phyloP scores from a whole-genome alignment of 179 eudicot genomes.

The Silene noctiflora region DNA sequence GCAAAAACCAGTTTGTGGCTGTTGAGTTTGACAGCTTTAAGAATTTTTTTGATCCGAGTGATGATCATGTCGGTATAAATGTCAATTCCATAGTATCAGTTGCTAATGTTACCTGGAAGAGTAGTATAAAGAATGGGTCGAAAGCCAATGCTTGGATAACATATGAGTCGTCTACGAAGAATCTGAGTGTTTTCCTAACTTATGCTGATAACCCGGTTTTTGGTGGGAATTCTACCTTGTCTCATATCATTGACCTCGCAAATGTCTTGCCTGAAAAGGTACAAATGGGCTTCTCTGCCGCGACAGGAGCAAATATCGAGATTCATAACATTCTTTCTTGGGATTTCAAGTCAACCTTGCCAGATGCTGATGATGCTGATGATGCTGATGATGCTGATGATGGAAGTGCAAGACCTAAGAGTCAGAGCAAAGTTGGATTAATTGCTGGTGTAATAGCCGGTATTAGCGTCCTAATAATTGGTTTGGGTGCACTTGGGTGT shows the following conservation, averaged over 20 bases:
- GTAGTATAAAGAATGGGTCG: constrained; percentile 26
- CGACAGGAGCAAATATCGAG: constrained; percentile 36
- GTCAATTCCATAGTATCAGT: constrained; percentile 38
- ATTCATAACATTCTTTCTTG: constrained; percentile 40
- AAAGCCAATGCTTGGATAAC: constrained; percentile 47
- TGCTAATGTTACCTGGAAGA: constrained; percentile 21
- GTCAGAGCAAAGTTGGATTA: neutral
- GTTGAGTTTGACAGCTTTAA: constrained; percentile 46
- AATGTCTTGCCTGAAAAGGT: constrained; percentile 38
- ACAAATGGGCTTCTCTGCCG: constrained; percentile 46
- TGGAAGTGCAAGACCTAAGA: neutral
- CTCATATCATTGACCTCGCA: constrained; percentile 35
- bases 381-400: constrained; percentile 1
- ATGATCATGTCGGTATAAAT: constrained; percentile 45
- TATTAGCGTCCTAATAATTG: neutral
- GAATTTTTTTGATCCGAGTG: constrained; percentile 33
- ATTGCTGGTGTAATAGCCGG: constrained; percentile 12
- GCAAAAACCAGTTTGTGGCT: constrained; percentile 33
- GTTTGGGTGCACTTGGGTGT: neutral
- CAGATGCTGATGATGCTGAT: constrained; percentile 2
- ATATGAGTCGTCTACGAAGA: constrained; percentile 34
- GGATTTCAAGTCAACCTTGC: constrained; percentile 43
- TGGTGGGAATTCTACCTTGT: constrained; percentile 30
- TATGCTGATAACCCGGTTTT: constrained; percentile 33
- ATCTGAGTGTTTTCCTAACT: constrained; percentile 43